Evolutionary conservation across 768 basidiomycete genomes (phyloP), one percentile per base, ranked within the genome.

Genomic region (Gloeophyllum trabeum): DNA sequence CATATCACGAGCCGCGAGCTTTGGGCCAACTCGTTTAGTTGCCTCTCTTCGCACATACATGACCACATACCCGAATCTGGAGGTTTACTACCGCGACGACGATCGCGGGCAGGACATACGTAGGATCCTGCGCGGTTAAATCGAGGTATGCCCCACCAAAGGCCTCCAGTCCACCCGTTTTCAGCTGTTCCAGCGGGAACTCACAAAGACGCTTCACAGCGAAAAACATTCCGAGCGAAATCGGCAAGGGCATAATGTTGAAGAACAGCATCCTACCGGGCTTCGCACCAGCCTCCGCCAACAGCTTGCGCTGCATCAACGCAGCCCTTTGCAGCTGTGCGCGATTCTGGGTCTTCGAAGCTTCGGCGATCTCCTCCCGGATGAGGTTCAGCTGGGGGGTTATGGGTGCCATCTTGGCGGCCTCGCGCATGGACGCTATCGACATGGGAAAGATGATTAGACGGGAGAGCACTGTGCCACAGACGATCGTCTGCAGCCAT

Each of bases 401-500:
- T 51, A 80, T 63, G 6, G 77, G 75, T 3, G 72, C 69, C 46
- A 91, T 62, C 13, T 71, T 67, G 2, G 79, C 72, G 2, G 74
- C 63, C 49, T 76, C 75, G 44, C 71, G 75, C 47, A 79, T 57
- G 41, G 70, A 69, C 42, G 64, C 63, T 39, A 88, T 61, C 20
- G 71, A 61, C 49, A 82, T 61, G 2, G 84, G 85, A 40, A 87
- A 56, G 36, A 84, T 66, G 39, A 70, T 36, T 16, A 71, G 39
- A 18, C 82, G 77, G 66, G 81, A 76, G 54, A 78, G 53, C 7
- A 81, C 42, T 21, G 79, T 75, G 22, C 78, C 76, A 4, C 61
- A 64, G 35, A 89, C 60, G 59, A 92, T 85, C 38, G 87, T 82
- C 69, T 79, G 76, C 64, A 85, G 85, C 88, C 90, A 92, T 0